Evolutionary conservation across 73 alveolate species (phyloP).

Genomic region (Halteria grandinella): DNA sequence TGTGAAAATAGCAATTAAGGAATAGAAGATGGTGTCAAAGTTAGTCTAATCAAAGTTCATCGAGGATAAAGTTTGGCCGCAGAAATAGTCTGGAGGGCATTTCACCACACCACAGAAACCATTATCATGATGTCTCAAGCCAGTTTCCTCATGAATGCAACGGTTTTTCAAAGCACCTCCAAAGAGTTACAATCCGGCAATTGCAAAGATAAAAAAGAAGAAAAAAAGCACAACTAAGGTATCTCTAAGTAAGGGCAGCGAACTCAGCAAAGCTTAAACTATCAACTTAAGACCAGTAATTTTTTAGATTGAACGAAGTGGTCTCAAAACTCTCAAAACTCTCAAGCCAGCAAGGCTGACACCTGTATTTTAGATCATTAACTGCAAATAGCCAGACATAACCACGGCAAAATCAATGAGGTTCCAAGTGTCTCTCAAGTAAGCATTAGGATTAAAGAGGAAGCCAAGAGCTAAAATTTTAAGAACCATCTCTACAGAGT

Average conservation of each 20-base stretch:
- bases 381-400: conserved; percentile 74
- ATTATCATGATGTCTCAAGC: conserved; percentile 62
- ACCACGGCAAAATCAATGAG: conserved; percentile 88
- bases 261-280: conserved; percentile 84
- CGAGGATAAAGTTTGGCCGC: conserved; percentile 78
- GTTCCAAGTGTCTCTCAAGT: conserved; percentile 93
- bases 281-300: conserved; percentile 83
- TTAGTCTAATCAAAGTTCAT: conserved; percentile 81
- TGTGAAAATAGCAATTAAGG: conserved; percentile 80
- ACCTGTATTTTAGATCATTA: background rate
- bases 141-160: conserved; percentile 79
- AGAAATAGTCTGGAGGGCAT: conserved; percentile 75
- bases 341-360: conserved; percentile 77
- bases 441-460: conserved; percentile 78
- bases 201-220: conserved; percentile 88
- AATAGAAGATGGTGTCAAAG: conserved; percentile 84
- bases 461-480: conserved; percentile 75
- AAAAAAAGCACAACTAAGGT: conserved; percentile 82
- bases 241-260: conserved; percentile 79
- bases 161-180: conserved; percentile 77
- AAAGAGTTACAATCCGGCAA: conserved; percentile 89
- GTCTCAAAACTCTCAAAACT: conserved; percentile 91
- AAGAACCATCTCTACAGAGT: conserved; percentile 59
- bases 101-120: conserved; percentile 66
- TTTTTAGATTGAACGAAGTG: conserved; percentile 88